Base-by-base conservation (phyloP, 441 rosid species). In the Brassica hybrid region DNA sequence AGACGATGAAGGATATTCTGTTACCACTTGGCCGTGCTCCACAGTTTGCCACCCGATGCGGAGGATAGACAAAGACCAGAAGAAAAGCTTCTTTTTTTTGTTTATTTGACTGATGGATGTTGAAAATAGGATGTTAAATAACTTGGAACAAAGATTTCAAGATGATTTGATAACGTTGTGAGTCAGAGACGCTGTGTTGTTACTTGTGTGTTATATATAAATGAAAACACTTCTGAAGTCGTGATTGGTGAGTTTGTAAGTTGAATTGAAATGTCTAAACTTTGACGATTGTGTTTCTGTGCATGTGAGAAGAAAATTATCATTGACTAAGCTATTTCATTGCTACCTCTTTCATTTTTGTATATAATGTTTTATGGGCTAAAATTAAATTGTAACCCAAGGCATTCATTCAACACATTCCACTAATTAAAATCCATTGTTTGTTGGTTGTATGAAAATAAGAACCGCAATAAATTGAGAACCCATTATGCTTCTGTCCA, bases 21-120 rank as follows among this genome's bases (percentile, higher is more conserved):
- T 78, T 88, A 56, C 97, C 99, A 25, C 89, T 89, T 43, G 98
- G 95, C 50, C 91, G 93, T 80, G 88, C 83, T 58, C 91, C 99
- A 67, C 85, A 82, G 30, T 85, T 91, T 79, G 83, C 88, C 6
- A 80, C 88, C 18, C 87, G 81, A 71, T 86, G 90, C 59, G 96
- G 96, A 19, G 97, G 89, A 4, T 92, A 80, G 54, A 68, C 67
- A n/a, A 34, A 58, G 10, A 74, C 32, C 6, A 27, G 17, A 52
- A 57, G 21, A 63, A 30, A 74, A 65, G 6, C 9, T 3, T 9
- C 19, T 34, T 5, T 14, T 11, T 74, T 56, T 56, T 19, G 18
- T n/a, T n/a, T n/a, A n/a, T n/a, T n/a, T n/a, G 66, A 72, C 6
- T 62, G 61, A 45, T 67, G 71, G 38, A 45, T 21, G 13, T 23